A percentile compares a stretch with the other conserved stretches of the same genome.
Conservation (phyloP, 371 early-diverging fungal species). For the Apophysomyces elegans region DNA sequence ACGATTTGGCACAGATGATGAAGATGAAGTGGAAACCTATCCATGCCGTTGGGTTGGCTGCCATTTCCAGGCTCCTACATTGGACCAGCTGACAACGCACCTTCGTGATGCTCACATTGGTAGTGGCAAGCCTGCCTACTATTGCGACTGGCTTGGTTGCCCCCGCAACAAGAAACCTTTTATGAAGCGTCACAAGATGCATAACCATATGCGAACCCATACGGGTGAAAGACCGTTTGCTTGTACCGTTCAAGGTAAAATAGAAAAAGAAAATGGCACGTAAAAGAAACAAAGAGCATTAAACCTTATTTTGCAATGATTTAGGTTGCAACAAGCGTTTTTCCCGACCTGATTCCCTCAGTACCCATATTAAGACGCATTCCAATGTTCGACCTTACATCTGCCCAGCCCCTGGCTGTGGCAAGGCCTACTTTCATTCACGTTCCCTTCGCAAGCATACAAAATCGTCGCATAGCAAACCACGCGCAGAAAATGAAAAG, state of each 20-base stretch:
- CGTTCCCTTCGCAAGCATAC: slow-evolving; percentile 80
- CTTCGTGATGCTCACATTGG: slow-evolving; percentile 69
- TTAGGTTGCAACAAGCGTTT: slow-evolving; percentile 74
- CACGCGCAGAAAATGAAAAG: slow-evolving; percentile 4
- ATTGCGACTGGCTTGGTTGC: slow-evolving; percentile 77
- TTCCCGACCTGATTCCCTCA: slow-evolving; percentile 80
- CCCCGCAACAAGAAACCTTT: slow-evolving; percentile 71
- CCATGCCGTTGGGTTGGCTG: slow-evolving; percentile 68
- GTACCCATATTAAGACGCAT: slow-evolving; percentile 88
- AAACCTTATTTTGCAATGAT: neutral
- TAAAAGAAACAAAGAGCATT: neutral
- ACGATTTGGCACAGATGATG: slow-evolving; percentile 15
- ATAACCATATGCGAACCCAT: slow-evolving; percentile 83
- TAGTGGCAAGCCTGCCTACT: slow-evolving; percentile 69
- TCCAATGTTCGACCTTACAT: slow-evolving; percentile 71
- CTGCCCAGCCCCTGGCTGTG: slow-evolving; percentile 65
- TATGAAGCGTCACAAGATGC: slow-evolving; percentile 83
- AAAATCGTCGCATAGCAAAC: slow-evolving; percentile 43
- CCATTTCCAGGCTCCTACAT: slow-evolving; percentile 39
- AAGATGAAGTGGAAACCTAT: slow-evolving; percentile 26
- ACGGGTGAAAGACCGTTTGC: slow-evolving; percentile 74
- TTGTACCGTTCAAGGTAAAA: slow-evolving; percentile 24
- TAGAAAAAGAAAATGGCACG: neutral
- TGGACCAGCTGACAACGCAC: slow-evolving; percentile 65
- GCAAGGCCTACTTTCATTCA: slow-evolving; percentile 82